A percentile compares a stretch with the other conserved stretches of the same genome.
Conservation (phyloP, 108 stramenopile species). For the Cyclotella cryptica region DNA sequence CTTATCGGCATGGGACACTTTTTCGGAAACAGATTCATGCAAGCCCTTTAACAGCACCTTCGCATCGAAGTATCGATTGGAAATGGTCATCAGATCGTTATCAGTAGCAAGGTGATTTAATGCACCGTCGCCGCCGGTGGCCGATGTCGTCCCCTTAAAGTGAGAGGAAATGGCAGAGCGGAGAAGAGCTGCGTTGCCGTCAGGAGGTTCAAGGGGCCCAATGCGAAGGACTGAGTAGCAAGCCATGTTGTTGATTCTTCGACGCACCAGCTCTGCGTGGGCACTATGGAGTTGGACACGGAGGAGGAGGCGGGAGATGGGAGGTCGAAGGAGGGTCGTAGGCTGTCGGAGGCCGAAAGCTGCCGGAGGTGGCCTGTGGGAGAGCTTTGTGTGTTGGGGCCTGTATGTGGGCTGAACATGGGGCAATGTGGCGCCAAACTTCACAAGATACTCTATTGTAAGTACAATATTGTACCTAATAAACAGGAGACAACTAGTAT, state of each 20-base stretch:
- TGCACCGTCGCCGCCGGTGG: background rate
- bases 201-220: slow-evolving; percentile 26
- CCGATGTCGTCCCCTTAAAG: slow-evolving; percentile 1
- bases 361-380: no score
- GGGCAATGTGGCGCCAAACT: no score
- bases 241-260: slow-evolving; percentile 19
- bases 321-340: no score
- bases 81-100: slow-evolving; percentile 27
- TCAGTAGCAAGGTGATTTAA: background rate
- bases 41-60: slow-evolving; percentile 33
- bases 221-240: slow-evolving; percentile 43
- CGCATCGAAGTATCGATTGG: slow-evolving; percentile 63
- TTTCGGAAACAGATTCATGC: slow-evolving; percentile 9
- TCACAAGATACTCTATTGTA: no score
- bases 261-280: background rate
- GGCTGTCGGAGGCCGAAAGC: no score
- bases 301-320: no score
- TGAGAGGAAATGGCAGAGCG: slow-evolving; percentile 30
- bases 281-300: no score
- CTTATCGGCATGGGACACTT: background rate
- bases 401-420: no score
- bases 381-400: no score
- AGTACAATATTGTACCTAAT: no score
- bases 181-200: slow-evolving; percentile 20
- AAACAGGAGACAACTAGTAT: no score